phyloP scores from a whole-genome alignment of 2,329 filamentous ascomycete genomes.

The Pseudogymnoascus pannorum region DNA sequence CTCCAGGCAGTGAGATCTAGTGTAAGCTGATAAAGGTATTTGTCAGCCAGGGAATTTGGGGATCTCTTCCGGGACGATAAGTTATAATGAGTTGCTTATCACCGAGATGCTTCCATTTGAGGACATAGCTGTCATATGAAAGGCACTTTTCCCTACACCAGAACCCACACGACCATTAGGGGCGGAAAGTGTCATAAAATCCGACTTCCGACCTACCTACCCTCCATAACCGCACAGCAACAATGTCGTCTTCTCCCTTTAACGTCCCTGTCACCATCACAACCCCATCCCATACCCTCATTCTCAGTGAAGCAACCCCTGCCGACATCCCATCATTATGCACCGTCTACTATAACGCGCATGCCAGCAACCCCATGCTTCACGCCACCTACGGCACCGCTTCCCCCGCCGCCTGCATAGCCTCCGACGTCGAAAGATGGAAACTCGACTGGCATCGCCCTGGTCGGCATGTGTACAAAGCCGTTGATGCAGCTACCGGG shows the following conservation, averaged over 20 bases:
- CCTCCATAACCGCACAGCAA: too few relatives aligned
- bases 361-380: slow-evolving; percentile 15
- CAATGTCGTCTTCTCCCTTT: not conserved
- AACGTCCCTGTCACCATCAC: not conserved
- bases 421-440: not conserved
- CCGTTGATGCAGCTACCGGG: slow-evolving; percentile 1
- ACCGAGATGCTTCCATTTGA: not conserved
- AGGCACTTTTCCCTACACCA: not conserved
- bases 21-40: not conserved
- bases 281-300: not conserved
- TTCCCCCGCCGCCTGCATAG: not conserved
- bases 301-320: not conserved
- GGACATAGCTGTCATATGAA: not conserved
- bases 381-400: not conserved
- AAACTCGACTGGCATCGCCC: not conserved
- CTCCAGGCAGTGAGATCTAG: not conserved
- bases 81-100: not conserved
- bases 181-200: not conserved
- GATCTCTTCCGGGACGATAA: not conserved
- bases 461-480: not conserved
- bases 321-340: not conserved
- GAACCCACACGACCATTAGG: not conserved
- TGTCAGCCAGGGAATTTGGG: not conserved
- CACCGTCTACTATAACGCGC: not conserved
- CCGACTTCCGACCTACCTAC: not conserved